Evolutionary conservation across 2,329 filamentous ascomycete genomes (phyloP).

Genomic region (Diaporthe eres): DNA sequence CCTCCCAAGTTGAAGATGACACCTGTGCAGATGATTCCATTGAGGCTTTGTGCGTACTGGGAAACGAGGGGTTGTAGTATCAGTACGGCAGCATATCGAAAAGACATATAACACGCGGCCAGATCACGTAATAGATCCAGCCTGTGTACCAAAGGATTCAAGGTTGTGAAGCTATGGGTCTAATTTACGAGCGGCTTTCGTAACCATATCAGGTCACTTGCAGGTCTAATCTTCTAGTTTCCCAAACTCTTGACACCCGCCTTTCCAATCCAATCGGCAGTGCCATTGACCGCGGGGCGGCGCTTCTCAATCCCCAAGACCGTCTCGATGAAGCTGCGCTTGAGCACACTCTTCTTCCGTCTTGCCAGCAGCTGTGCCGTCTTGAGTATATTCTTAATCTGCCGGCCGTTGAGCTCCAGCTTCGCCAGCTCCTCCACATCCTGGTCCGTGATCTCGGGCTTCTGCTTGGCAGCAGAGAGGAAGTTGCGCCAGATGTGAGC

Average conservation of each 20-base stretch:
- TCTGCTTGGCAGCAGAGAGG: conserved; percentile 50
- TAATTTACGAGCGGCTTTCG: neutral
- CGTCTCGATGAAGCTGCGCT: conserved; percentile 49
- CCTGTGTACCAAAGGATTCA: neutral
- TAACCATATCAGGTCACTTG: neutral
- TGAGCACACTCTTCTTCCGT: conserved; percentile 52
- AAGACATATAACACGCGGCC: neutral
- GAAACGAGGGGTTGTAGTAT: neutral
- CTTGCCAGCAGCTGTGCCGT: conserved; percentile 51
- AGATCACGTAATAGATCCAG: neutral
- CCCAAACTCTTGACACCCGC: neutral
- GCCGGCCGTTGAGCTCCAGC: conserved; percentile 52
- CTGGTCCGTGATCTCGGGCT: conserved; percentile 48
- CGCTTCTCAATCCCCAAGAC: conserved; percentile 49
- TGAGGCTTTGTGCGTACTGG: neutral
- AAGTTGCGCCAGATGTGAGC: conserved; percentile 57
- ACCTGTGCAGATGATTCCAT: neutral
- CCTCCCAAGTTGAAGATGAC: neutral
- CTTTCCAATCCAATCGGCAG: conserved; percentile 8
- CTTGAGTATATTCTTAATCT: conserved; percentile 56
- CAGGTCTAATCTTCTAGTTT: neutral
- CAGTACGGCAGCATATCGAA: neutral
- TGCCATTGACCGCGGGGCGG: conserved; percentile 42
- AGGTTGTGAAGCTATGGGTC: neutral
- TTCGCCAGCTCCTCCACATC: conserved; percentile 57